A percentile compares a stretch with the other conserved stretches of the same genome.
Evolutionary conservation across 1,139 yeast species (phyloP).

Genomic region (Kodamaea fungicola): DNA sequence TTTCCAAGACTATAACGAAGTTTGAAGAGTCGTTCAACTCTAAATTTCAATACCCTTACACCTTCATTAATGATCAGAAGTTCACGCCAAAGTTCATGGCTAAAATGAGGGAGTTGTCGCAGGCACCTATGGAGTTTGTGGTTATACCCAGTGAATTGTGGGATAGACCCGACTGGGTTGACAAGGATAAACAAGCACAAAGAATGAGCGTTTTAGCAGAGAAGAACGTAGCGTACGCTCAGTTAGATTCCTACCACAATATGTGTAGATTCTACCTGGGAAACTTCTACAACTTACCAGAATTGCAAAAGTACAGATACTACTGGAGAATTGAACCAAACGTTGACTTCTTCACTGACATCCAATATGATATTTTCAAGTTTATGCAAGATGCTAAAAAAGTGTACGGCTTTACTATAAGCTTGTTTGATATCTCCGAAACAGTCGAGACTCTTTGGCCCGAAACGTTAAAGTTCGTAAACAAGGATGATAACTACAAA

Average conservation of each 20-base stretch:
- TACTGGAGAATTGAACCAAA: conserved; percentile 85
- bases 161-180: conserved; percentile 62
- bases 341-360: conserved; percentile 61
- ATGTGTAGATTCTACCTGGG: conserved; percentile 77
- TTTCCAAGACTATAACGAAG: conserved; percentile 50
- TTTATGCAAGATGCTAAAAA: conserved; percentile 64
- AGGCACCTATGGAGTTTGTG: conserved; percentile 58
- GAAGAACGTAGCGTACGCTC: conserved; percentile 61
- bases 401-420: conserved; percentile 67
- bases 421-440: conserved; percentile 65
- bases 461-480: conserved; percentile 56
- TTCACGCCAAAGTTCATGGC: conserved; percentile 57
- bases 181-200: conserved; percentile 34
- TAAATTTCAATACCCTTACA: conserved; percentile 76
- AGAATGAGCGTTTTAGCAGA: conserved; percentile 38
- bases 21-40: conserved; percentile 65
- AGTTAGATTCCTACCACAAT: conserved; percentile 62
- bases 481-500: conserved; percentile 55
- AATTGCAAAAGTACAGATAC: conserved; percentile 50
- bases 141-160: conserved; percentile 53
- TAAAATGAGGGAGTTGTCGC: conserved; percentile 35
- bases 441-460: conserved; percentile 67
- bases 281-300: conserved; percentile 59
- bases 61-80: conserved; percentile 69
- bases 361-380: conserved; percentile 74